Conservation (phyloP, 2,329 filamentous ascomycete genomes). For the Didymella exigua region DNA sequence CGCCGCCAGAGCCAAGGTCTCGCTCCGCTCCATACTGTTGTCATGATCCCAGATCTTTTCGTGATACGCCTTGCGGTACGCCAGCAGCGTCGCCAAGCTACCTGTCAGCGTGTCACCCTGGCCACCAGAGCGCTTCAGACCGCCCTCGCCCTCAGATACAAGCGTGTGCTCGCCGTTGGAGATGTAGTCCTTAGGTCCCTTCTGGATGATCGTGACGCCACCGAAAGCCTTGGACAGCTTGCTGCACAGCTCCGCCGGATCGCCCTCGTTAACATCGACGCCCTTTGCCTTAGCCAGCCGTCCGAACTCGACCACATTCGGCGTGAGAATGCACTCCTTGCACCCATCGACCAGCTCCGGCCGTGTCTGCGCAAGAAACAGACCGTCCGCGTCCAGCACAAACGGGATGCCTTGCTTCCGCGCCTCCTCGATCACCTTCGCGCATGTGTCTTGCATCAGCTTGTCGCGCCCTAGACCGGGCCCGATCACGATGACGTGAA, state of each 20-base stretch:
- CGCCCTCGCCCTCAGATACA: constrained; percentile 77
- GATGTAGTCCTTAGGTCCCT: constrained; percentile 82
- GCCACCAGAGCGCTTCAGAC: constrained; percentile 86
- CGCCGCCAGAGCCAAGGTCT: constrained; percentile 74
- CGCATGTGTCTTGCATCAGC: constrained; percentile 87
- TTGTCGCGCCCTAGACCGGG: constrained; percentile 89
- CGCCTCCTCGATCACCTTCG: constrained; percentile 78
- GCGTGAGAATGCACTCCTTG: constrained; percentile 83
- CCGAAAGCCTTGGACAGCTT: constrained; percentile 77
- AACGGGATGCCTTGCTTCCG: constrained; percentile 74
- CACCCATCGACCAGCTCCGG: constrained; percentile 83
- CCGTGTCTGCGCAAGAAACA: constrained; percentile 75
- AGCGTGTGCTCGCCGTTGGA: constrained; percentile 79
- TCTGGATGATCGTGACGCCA: constrained; percentile 90
- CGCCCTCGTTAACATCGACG: constrained; percentile 63
- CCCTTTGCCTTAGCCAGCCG: constrained; percentile 77
- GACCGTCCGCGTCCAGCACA: constrained; percentile 89
- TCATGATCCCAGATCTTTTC: constrained; percentile 76
- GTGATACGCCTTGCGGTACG: constrained; percentile 85
- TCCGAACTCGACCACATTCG: constrained; percentile 92
- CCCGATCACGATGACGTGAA: constrained; percentile 92
- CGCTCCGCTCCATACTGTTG: constrained; percentile 59
- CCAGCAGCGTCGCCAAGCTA: constrained; percentile 83
- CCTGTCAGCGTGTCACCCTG: constrained; percentile 97
- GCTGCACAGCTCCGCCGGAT: constrained; percentile 64